Conservation (phyloP, 2,329 filamentous ascomycete genomes). For the Stagonosporopsis tanaceti region DNA sequence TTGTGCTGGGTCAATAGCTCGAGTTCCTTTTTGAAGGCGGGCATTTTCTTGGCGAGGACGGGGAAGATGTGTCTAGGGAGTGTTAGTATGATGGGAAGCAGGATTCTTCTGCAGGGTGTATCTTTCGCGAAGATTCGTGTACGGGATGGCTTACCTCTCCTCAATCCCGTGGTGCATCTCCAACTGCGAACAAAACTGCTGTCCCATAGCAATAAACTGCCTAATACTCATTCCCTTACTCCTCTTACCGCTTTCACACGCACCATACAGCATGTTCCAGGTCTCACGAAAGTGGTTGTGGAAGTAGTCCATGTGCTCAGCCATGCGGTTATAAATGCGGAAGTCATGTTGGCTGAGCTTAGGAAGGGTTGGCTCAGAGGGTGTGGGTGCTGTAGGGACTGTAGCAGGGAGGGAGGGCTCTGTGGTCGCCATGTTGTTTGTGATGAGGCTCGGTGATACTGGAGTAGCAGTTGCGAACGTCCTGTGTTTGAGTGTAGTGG, state of each 20-base stretch:
- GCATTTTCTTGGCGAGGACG: constrained; percentile 77
- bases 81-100: background rate
- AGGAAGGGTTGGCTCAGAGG: constrained; percentile 54
- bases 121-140: background rate
- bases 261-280: constrained; percentile 75
- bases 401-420: constrained; percentile 2
- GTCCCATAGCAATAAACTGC: constrained; percentile 71
- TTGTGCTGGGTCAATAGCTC: constrained; percentile 77
- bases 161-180: constrained; percentile 83
- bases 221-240: constrained; percentile 70
- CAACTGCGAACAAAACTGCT: constrained; percentile 76
- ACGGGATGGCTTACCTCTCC: constrained; percentile 58
- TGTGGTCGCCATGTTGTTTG: constrained; percentile 7
- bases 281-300: constrained; percentile 51
- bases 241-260: constrained; percentile 67
- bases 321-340: constrained; percentile 73
- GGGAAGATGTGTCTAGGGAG: constrained; percentile 72
- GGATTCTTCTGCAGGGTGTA: background rate
- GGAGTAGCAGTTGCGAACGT: background rate
- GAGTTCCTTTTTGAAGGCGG: constrained; percentile 73
- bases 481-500: background rate
- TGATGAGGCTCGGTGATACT: background rate
- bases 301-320: constrained; percentile 78
- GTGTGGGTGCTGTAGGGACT: background rate
- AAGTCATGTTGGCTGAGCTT: constrained; percentile 74